Evolutionary conservation across 1,139 yeast species (phyloP).

Genomic region (Yamadazyma epiphylla): DNA sequence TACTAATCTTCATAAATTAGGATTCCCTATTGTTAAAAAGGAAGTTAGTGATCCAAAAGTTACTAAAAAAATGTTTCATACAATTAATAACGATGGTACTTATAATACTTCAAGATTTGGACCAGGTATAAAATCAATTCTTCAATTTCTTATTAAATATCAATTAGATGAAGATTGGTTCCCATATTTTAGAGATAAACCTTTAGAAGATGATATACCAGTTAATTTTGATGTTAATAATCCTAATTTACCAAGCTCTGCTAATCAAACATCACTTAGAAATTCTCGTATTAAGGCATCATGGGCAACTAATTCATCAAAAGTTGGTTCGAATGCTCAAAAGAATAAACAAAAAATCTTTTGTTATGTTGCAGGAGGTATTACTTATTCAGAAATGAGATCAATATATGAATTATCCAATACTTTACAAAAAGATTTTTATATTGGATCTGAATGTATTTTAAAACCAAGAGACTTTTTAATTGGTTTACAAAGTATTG

Average conservation of each 20-base stretch:
- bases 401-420: conserved; percentile 69
- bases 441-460: conserved; percentile 79
- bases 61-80: conserved; percentile 53
- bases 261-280: conserved; percentile 43
- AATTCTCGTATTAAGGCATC: conserved; percentile 76
- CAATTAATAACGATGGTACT: conserved; percentile 60
- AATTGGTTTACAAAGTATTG: conserved; percentile 43
- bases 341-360: conserved; percentile 69
- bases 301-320: conserved; percentile 63
- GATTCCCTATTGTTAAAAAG: conserved; percentile 60
- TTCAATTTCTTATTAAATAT: conserved; percentile 46
- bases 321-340: conserved; percentile 12
- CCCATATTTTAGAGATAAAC: conserved; percentile 78
- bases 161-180: conserved; percentile 55
- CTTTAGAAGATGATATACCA: conserved; percentile 55
- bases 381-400: conserved; percentile 78
- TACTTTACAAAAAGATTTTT: conserved; percentile 65
- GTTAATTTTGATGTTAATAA: conserved; percentile 23
- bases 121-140: conserved; percentile 62
- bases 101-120: conserved; percentile 75
- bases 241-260: conserved; percentile 23
- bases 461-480: conserved; percentile 59
- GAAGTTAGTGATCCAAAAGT: conserved; percentile 35
- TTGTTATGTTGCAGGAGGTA: conserved; percentile 85
- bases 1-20: conserved; percentile 62